These are phyloP conservation scores for Spergularia azorica DNA, from an alignment of 179 eudicot species.

Conservation along the genomic window DNA sequence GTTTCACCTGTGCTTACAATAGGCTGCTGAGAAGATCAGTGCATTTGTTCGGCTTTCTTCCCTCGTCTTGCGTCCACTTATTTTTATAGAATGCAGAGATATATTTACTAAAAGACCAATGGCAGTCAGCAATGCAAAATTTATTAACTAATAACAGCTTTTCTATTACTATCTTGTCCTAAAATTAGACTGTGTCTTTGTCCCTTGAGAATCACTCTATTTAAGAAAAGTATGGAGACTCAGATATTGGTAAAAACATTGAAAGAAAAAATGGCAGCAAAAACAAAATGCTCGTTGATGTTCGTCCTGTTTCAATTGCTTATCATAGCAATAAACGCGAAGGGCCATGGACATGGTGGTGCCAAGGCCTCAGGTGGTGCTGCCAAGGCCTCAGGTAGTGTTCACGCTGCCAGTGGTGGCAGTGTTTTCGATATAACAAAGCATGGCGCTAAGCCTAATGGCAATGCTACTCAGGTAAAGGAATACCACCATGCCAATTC, in stretches of 20 bases:
- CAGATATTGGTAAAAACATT: background rate
- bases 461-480: constrained; percentile 29
- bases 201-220: background rate
- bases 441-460: constrained; percentile 37
- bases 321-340: constrained; percentile 1
- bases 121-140: too few relatives aligned
- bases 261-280: constrained; percentile 20
- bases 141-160: too few relatives aligned
- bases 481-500: too few relatives aligned
- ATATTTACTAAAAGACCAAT: background rate
- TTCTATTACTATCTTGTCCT: constrained; percentile 9
- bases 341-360: background rate
- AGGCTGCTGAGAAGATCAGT: background rate
- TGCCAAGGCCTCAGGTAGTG: background rate
- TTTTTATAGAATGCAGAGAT: background rate
- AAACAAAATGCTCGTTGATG: constrained; percentile 11
- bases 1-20: background rate
- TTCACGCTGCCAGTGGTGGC: constrained; percentile 10
- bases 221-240: background rate
- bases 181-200: constrained; percentile 4
- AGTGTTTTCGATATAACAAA: constrained; percentile 27
- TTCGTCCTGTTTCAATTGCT: constrained; percentile 15
- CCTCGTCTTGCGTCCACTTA: background rate
- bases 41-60: background rate
- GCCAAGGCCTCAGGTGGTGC: background rate